phyloP scores from a whole-genome alignment of 768 basidiomycete species.

The Russula ochroleuca region DNA sequence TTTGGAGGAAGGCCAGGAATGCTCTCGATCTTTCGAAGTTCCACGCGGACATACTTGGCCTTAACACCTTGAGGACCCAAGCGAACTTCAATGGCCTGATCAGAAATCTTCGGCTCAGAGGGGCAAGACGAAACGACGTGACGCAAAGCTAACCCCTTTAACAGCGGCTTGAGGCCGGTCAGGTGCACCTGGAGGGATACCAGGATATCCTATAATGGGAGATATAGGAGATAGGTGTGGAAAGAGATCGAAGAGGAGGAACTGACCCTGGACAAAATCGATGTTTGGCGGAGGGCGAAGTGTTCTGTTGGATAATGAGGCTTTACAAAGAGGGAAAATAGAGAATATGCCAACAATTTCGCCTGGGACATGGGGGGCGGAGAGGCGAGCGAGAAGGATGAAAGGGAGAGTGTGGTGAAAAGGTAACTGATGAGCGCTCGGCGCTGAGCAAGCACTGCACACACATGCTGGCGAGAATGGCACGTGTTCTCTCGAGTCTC shows the following conservation, averaged over 20 bases:
- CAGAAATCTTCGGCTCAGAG: not conserved
- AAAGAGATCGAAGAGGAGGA: not conserved
- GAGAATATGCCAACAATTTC: conserved; percentile 7
- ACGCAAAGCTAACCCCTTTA: conserved; percentile 59
- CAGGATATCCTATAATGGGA: conserved; percentile 63
- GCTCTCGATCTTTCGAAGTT: conserved; percentile 86
- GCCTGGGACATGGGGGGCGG: conserved; percentile 14
- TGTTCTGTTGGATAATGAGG: conserved; percentile 44
- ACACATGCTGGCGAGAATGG: no score
- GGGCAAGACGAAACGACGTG: conserved; percentile 21
- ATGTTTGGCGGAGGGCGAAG: conserved; percentile 85
- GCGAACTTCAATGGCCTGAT: conserved; percentile 83
- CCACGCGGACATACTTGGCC: conserved; percentile 89
- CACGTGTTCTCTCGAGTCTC: no score
- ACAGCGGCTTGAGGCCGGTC: conserved; percentile 81
- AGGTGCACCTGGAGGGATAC: conserved; percentile 72
- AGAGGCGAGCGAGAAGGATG: not conserved
- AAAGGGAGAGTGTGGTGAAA: not conserved
- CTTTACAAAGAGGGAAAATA: not conserved
- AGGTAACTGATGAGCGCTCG: conserved; percentile 13
- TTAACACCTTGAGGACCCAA: conserved; percentile 70
- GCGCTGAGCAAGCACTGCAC: not conserved
- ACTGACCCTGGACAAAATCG: conserved; percentile 71
- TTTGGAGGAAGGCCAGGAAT: conserved; percentile 64
- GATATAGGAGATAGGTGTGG: conserved; percentile 12